Conservation (phyloP, 345 rosid species). For the Salix caprea region DNA sequence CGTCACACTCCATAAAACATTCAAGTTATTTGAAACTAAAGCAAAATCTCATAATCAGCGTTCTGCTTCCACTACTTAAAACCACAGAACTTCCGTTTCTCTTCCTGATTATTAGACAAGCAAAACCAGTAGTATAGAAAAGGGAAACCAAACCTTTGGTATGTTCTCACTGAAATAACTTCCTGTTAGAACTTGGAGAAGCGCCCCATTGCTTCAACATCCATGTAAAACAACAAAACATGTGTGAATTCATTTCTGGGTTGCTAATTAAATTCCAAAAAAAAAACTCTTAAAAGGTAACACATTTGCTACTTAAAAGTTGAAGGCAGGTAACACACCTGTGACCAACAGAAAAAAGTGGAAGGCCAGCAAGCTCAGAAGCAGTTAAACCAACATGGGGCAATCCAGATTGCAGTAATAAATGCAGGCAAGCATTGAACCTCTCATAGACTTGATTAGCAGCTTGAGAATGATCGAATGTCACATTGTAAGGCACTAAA, state of each 20-base stretch:
- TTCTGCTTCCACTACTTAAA: conserved; percentile 11
- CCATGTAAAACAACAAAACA: conserved; percentile 8
- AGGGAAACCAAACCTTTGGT: conserved; percentile 65
- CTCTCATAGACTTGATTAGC: conserved; percentile 67
- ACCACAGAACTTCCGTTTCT: not conserved
- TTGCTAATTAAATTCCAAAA: not conserved
- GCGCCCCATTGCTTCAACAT: conserved; percentile 79
- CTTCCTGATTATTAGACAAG: not conserved
- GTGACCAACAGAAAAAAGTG: conserved; percentile 82
- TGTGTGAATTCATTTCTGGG: not conserved
- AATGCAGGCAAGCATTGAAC: conserved; percentile 67
- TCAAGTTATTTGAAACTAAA: conserved; percentile 9
- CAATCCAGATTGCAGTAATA: conserved; percentile 51
- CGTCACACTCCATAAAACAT: conserved; percentile 40
- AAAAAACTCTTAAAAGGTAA: not conserved
- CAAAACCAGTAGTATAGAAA: not conserved
- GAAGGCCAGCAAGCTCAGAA: conserved; percentile 54
- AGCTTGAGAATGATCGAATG: conserved; percentile 82
- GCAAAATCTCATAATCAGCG: conserved; percentile 17
- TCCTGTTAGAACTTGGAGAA: conserved; percentile 79
- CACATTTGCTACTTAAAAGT: not conserved
- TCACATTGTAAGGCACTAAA: conserved; percentile 83
- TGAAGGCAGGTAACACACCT: conserved; percentile 38
- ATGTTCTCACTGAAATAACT: conserved; percentile 82
- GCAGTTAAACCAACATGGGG: conserved; percentile 51